Evolutionary conservation across 805 yeast species (phyloP), one percentile per base, ranked within the genome.

Genomic region (Naumovozyma dairenensis): DNA sequence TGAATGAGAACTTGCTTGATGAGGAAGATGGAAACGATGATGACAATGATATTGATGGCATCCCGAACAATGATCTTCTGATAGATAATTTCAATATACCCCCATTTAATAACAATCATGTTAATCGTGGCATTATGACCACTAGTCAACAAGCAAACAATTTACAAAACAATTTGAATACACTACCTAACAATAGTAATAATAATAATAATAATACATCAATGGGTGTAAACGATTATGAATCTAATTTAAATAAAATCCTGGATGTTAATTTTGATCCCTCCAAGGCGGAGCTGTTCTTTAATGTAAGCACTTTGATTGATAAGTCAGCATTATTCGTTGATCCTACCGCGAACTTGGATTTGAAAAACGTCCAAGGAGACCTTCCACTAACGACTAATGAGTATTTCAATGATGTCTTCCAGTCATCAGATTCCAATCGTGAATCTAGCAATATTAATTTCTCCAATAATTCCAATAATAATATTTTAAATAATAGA

Each of bases 301-400:
- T 32, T 27, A 49, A 47, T 29, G 54, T 55, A 3, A 55, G 60
- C 39, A 50, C 49, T 9, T 32, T 55, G 13, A 55, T 55, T 29
- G 60, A 55, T 35, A 53, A 45, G 27, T 54, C 58, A 12, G 40
- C 38, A 17, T 39, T 51, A 16, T 48, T 50, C 25, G 36, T 45
- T 26, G 36, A 43, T 25, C 42, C 36, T 16, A 39, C 39, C n/a
- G 39, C 38, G n/a, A 46, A 39, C 12, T 33, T 45, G 14, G 43
- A 42, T 36, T 33, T 44, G 12, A 38, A 40, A 4, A 48, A 45
- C 20, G 37, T 46, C 13, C n/a, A n/a, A n/a, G n/a, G n/a, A n/a
- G 46, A 38, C 19, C 36, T 47, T n/a, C 34, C 40, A 19, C 29
- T 47, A 12, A 44, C 40, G 19, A 37, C 48, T 4, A 31, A 48